Conservation (phyloP, 768 basidiomycete species). For the Coprinopsis strossmayeri region DNA sequence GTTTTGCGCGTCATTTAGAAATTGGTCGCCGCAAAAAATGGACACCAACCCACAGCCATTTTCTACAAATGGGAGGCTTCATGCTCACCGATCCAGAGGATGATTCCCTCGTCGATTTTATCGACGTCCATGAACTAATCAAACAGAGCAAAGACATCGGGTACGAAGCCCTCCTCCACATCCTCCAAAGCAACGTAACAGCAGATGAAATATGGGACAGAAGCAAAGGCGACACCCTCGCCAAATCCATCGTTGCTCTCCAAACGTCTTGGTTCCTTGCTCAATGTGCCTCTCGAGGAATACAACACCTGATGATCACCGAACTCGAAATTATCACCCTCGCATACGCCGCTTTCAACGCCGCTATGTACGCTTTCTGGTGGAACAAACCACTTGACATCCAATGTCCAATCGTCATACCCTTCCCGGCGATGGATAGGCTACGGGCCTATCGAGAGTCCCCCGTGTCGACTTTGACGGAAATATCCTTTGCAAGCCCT, state of each 20-base stretch:
- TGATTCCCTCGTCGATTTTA: no score
- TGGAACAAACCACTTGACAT: slow-evolving; percentile 34
- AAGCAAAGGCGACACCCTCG: slow-evolving; percentile 27
- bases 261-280: slow-evolving; percentile 31
- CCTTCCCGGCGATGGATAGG: no score
- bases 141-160: not conserved
- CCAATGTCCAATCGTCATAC: slow-evolving; percentile 15
- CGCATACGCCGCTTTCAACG: slow-evolving; percentile 25
- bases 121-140: no score
- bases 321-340: slow-evolving; percentile 30
- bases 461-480: no score
- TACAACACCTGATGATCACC: slow-evolving; percentile 21
- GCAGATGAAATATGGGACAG: slow-evolving; percentile 17
- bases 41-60: slow-evolving; percentile 8
- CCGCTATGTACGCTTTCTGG: slow-evolving; percentile 27
- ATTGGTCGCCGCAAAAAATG: not conserved
- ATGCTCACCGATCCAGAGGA: slow-evolving; percentile 1
- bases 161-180: no score
- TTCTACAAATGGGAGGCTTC: slow-evolving; percentile 12
- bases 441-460: no score
- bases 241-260: slow-evolving; percentile 25
- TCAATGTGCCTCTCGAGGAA: slow-evolving; percentile 21
- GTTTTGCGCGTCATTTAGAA: not conserved
- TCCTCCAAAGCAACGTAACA: slow-evolving; percentile 5
- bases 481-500: no score